Evolutionary conservation across 768 basidiomycete genomes (phyloP).

Genomic region (Sistotremastrum suecicum): DNA sequence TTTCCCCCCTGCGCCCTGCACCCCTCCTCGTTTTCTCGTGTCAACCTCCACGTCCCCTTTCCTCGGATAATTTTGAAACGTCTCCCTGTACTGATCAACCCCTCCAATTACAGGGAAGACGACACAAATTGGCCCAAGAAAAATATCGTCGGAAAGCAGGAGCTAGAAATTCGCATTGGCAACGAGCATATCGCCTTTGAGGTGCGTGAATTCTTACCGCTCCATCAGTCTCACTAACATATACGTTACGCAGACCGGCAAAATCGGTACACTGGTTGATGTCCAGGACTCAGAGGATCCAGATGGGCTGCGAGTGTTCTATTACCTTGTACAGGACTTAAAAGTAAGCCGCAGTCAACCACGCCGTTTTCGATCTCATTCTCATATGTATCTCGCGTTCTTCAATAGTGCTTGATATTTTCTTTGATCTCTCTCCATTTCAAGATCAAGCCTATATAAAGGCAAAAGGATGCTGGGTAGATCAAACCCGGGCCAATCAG

Average conservation of each 20-base stretch:
- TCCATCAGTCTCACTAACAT: not conserved
- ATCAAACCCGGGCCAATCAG: no score
- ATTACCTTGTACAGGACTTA: conserved; percentile 96
- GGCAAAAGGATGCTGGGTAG: no score
- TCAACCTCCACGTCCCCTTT: not conserved
- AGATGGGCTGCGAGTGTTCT: conserved; percentile 93
- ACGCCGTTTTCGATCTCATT: no score
- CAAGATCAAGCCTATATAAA: conserved; percentile 97
- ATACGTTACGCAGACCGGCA: conserved; percentile 62
- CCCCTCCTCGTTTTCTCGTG: not conserved
- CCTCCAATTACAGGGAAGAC: conserved; percentile 62
- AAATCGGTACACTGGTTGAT: conserved; percentile 93
- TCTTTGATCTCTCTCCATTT: conserved; percentile 97
- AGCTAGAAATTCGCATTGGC: conserved; percentile 87
- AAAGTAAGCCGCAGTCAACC: conserved; percentile 41
- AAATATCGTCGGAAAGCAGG: conserved; percentile 97
- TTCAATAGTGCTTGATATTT: conserved; percentile 81
- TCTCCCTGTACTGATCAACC: no score
- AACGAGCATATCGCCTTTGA: conserved; percentile 96
- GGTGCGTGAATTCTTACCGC: conserved; percentile 28
- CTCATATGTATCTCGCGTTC: not conserved
- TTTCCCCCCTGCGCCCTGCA: not conserved
- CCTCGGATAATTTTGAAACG: no score
- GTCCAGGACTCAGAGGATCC: conserved; percentile 96
- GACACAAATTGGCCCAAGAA: conserved; percentile 98